phyloP scores from a whole-genome alignment of 2,329 filamentous ascomycete genomes.

The Neopestalotiopsis rosae region DNA sequence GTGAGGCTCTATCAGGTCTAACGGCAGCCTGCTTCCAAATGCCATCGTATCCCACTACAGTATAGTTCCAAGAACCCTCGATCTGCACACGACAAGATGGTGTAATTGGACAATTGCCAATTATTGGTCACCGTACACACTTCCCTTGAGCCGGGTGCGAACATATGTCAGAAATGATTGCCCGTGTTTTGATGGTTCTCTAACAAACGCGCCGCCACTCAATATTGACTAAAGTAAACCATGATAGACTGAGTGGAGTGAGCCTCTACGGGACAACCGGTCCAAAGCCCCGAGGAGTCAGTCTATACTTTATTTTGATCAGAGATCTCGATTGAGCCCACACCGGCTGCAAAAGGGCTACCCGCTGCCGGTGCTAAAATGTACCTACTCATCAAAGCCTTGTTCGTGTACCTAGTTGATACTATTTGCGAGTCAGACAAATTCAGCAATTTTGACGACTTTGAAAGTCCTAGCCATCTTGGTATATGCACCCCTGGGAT shows the following conservation, averaged over 20 bases:
- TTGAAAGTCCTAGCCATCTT: background rate
- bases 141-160: background rate
- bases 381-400: background rate
- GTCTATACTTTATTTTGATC: background rate
- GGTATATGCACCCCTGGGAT: background rate
- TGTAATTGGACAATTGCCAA: background rate
- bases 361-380: background rate
- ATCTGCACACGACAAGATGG: background rate
- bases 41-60: background rate
- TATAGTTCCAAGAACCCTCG: background rate
- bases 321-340: background rate
- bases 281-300: no score
- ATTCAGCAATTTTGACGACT: background rate
- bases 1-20: background rate
- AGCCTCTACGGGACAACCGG: no score
- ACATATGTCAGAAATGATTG: background rate
- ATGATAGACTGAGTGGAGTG: no score
- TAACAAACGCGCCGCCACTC: no score
- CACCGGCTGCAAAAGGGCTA: slow-evolving; percentile 1
- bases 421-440: background rate
- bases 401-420: background rate
- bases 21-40: background rate
- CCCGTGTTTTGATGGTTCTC: background rate
- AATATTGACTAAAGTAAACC: no score
- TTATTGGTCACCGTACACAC: background rate